phyloP scores from a whole-genome alignment of 139 green algal species.

The Chlamydomonas sp. region DNA sequence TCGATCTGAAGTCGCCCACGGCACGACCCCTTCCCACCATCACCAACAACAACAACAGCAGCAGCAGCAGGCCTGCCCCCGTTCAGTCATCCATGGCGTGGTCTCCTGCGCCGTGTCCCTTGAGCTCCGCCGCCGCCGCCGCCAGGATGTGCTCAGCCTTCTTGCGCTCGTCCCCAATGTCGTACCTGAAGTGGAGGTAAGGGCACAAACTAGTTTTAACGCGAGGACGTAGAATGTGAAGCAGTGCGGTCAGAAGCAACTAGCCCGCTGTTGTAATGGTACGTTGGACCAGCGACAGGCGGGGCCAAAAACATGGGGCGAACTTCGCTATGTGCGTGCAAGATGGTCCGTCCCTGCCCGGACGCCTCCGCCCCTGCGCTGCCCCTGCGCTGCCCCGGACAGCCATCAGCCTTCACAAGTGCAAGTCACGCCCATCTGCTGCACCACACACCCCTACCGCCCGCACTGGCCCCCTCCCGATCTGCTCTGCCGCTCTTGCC shows the following conservation, averaged over 20 bases:
- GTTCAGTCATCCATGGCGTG: constrained; percentile 16
- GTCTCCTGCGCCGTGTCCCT: not conserved
- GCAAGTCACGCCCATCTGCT: too few relatives aligned
- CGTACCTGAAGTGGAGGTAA: constrained; percentile 2
- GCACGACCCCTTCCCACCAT: not conserved
- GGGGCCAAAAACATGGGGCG: too few relatives aligned
- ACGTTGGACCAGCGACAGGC: too few relatives aligned
- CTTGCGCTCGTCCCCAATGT: constrained; percentile 39
- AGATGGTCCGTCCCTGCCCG: too few relatives aligned
- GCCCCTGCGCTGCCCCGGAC: too few relatives aligned
- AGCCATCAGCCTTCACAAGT: too few relatives aligned
- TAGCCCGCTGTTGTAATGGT: not conserved
- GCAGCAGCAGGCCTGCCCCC: not conserved
- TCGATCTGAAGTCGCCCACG: not conserved
- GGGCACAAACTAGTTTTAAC: not conserved
- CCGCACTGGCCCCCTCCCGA: too few relatives aligned
- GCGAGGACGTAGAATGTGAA: not conserved
- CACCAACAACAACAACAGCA: not conserved
- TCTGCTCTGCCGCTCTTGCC: too few relatives aligned
- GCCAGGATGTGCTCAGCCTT: constrained; percentile 39
- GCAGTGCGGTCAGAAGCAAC: not conserved
- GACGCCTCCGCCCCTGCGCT: too few relatives aligned
- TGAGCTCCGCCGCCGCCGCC: constrained; percentile 8
- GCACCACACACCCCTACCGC: too few relatives aligned
- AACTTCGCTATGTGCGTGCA: too few relatives aligned